Evolutionary conservation across 352 stramenopile genomes (phyloP).

Genomic region (Pseudoperonospora humuli): DNA sequence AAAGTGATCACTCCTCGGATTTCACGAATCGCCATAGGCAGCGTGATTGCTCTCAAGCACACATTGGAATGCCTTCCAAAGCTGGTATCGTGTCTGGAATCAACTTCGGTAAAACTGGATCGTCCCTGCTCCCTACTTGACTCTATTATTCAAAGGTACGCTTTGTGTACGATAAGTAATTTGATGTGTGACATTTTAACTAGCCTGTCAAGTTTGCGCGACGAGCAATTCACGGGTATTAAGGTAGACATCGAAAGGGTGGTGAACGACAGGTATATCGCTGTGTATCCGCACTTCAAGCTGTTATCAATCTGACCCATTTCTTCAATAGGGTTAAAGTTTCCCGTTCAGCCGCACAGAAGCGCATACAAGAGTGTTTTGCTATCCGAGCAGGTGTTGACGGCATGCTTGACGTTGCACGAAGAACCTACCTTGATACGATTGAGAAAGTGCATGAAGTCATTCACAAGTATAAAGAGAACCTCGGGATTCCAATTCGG

Average conservation of each 20-base stretch:
- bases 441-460: slow-evolving; percentile 80
- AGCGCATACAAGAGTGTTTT: slow-evolving; percentile 83
- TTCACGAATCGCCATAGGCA: slow-evolving; percentile 65
- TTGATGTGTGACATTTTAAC: slow-evolving; percentile 8
- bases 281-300: neutral
- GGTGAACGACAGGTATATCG: slow-evolving; percentile 59
- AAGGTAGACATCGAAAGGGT: slow-evolving; percentile 59
- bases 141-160: slow-evolving; percentile 59
- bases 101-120: slow-evolving; percentile 22
- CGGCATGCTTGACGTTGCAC: slow-evolving; percentile 78
- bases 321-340: slow-evolving; percentile 43
- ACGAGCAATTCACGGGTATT: slow-evolving; percentile 47
- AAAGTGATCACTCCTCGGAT: slow-evolving; percentile 65
- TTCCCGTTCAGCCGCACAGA: slow-evolving; percentile 59
- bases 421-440: slow-evolving; percentile 72
- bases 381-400: slow-evolving; percentile 73
- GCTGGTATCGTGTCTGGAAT: slow-evolving; percentile 43
- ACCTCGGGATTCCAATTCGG: slow-evolving; percentile 49
- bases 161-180: neutral
- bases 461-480: slow-evolving; percentile 68
- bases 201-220: slow-evolving; percentile 27
- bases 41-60: slow-evolving; percentile 80
- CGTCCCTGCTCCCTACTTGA: slow-evolving; percentile 38
- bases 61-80: slow-evolving; percentile 59
- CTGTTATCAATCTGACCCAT: neutral